phyloP scores from a whole-genome alignment of 108 stramenopile genomes.

The Chaetoceros muelleri region DNA sequence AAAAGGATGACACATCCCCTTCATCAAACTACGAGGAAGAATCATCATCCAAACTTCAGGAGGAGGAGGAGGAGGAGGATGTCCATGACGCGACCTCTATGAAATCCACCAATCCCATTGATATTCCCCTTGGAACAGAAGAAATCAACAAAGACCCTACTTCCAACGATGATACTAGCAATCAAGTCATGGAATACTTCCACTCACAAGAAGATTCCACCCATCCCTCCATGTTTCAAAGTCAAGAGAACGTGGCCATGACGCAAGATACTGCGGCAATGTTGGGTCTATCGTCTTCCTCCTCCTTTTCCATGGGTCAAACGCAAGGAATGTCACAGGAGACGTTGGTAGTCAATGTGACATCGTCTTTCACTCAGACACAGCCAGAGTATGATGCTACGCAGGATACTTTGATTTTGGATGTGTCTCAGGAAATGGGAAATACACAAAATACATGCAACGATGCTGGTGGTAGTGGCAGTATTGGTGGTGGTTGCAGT shows the following conservation, averaged over 20 bases:
- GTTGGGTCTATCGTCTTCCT: no score
- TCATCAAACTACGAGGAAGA: no score
- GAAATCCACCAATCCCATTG: not conserved
- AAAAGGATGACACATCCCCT: no score
- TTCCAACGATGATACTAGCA: not conserved
- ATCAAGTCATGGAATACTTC: not conserved
- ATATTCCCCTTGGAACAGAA: not conserved
- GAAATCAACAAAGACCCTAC: not conserved
- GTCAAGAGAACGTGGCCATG: not conserved
- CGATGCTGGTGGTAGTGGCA: no score
- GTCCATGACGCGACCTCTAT: no score
- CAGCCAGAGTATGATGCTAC: not conserved
- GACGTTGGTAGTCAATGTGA: no score
- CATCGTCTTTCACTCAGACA: no score
- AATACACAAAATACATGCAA: not conserved
- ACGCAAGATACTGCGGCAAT: not conserved
- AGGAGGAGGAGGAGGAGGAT: not conserved
- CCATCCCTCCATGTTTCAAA: not conserved
- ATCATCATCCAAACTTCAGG: no score
- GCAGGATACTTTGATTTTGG: not conserved
- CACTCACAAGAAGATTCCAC: not conserved
- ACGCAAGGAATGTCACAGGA: no score
- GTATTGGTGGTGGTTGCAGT: no score
- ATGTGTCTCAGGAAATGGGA: not conserved
- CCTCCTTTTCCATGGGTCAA: no score